Evolutionary conservation across 2,329 filamentous ascomycete species (phyloP).

Genomic region (Cladosporium sp.): DNA sequence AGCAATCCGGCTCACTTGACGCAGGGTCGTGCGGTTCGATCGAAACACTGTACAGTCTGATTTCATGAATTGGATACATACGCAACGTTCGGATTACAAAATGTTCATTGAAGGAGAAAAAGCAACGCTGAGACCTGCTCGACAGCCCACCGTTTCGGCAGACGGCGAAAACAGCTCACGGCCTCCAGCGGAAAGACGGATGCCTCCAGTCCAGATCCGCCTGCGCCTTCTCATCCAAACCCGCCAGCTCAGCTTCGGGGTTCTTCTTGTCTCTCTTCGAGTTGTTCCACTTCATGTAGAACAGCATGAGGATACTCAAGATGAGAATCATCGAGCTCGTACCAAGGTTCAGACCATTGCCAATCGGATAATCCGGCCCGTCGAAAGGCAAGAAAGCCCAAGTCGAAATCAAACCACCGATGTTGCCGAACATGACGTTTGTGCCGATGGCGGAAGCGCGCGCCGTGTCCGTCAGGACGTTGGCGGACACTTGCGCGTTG

Average conservation of each 20-base stretch:
- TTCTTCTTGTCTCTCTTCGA: conserved; percentile 51
- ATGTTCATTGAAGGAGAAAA: no score
- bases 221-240: conserved; percentile 50
- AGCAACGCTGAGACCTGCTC: no score
- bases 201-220: conserved; percentile 64
- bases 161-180: not conserved
- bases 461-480: conserved; percentile 68
- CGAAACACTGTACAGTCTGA: no score
- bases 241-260: conserved; percentile 53
- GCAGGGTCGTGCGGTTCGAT: no score
- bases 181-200: conserved; percentile 54
- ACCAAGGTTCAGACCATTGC: conserved; percentile 67
- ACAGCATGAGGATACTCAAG: conserved; percentile 43
- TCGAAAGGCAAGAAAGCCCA: conserved; percentile 51
- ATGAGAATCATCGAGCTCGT: conserved; percentile 56
- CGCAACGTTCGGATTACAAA: no score
- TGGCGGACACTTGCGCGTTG: conserved; percentile 65
- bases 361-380: conserved; percentile 63
- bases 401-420: conserved; percentile 50
- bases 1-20: no score
- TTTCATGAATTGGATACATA: no score
- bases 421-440: conserved; percentile 67
- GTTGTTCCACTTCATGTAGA: conserved; percentile 64
- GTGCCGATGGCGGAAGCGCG: conserved; percentile 63
- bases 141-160: no score